These are phyloP conservation scores for Davidsoniella neocaledoniae DNA, from an alignment of 2,329 filamentous ascomycete species.

Conservation along the genomic window DNA sequence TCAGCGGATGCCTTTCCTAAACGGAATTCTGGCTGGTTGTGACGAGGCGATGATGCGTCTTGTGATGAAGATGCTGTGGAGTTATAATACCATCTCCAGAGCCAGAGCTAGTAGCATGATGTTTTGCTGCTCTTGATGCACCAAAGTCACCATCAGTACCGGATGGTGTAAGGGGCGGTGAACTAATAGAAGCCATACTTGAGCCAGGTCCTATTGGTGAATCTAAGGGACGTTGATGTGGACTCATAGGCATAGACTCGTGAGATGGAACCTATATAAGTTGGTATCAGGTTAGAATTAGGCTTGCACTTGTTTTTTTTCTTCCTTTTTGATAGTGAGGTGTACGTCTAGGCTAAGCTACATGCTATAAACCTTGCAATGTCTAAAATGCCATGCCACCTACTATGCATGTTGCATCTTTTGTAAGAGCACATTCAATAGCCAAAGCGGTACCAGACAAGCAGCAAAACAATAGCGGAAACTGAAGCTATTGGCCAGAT, in stretches of 20 bases:
- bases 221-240: constrained; percentile 7
- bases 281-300: too few species aligned
- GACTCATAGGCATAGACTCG: constrained; percentile 9
- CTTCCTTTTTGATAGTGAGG: too few species aligned
- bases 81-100: constrained; percentile 38
- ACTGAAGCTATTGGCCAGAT: too few species aligned
- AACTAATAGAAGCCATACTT: constrained; percentile 57
- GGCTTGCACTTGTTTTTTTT: too few species aligned
- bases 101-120: constrained; percentile 6
- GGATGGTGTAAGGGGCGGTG: constrained; percentile 76
- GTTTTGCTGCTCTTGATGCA: constrained; percentile 1
- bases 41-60: constrained; percentile 28
- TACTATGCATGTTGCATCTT: too few species aligned
- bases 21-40: constrained; percentile 24
- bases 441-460: too few species aligned
- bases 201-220: not conserved
- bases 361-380: not conserved
- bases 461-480: too few species aligned
- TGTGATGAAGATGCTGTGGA: constrained; percentile 46
- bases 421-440: too few species aligned
- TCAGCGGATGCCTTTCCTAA: constrained; percentile 27
- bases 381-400: not conserved
- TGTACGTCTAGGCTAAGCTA: too few species aligned
- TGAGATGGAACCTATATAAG: constrained; percentile 9
- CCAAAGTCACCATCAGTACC: constrained; percentile 38